A percentile compares a stretch with the other conserved stretches of the same genome.
Conservation (phyloP, 176 grass and related monocot species). For the Zea mays region DNA sequence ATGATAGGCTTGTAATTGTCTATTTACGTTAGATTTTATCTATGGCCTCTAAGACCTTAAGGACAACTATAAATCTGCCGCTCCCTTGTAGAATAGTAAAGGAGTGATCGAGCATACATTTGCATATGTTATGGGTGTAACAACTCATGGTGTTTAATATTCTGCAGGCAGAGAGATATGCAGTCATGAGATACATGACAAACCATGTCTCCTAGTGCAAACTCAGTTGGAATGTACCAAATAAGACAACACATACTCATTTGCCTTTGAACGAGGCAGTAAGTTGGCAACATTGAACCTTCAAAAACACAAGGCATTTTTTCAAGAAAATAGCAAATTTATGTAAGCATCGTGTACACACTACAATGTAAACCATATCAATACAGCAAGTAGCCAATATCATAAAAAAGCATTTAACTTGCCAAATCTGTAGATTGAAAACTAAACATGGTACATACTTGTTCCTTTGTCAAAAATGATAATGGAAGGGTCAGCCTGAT, state of each 20-base stretch:
- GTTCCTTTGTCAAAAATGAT: constrained; percentile 74
- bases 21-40: not conserved
- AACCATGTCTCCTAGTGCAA: not conserved
- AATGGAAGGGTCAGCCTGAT: constrained; percentile 60
- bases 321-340: constrained; percentile 16
- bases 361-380: constrained; percentile 13
- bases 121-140: not conserved
- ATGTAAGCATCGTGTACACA: constrained; percentile 15
- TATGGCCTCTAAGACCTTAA: not conserved
- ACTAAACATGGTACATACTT: constrained; percentile 59
- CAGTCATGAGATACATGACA: constrained; percentile 11
- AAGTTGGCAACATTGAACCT: not conserved
- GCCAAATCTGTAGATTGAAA: constrained; percentile 24
- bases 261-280: not conserved
- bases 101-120: constrained; percentile 23
- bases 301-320: not conserved
- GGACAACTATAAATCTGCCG: not conserved
- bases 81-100: not conserved
- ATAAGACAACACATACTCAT: not conserved
- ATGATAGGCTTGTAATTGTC: not conserved
- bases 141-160: not conserved
- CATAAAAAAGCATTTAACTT: constrained; percentile 27
- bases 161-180: not conserved
- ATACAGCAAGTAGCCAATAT: constrained; percentile 17
- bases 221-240: not conserved